These are phyloP conservation scores for Colletotrichum sp. DNA, from an alignment of 2,329 filamentous ascomycete species.

Conservation along the genomic window DNA sequence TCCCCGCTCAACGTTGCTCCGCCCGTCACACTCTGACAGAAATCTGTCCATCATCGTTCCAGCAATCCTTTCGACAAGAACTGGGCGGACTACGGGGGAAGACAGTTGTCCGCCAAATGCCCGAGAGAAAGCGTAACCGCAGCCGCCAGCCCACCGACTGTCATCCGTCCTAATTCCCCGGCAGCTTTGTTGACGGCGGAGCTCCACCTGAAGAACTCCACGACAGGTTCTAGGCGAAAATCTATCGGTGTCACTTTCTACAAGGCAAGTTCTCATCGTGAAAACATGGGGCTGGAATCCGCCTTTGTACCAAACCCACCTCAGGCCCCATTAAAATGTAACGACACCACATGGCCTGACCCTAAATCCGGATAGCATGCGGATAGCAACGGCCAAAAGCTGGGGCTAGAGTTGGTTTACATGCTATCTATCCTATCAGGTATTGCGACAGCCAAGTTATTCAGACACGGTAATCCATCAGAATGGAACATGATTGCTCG, in stretches of 20 bases:
- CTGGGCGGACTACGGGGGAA: background rate
- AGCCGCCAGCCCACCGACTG: background rate
- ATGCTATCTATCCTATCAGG: background rate
- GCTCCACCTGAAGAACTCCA: background rate
- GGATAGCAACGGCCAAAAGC: background rate
- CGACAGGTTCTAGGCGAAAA: background rate
- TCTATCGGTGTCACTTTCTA: background rate
- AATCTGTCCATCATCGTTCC: background rate
- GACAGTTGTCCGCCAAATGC: background rate
- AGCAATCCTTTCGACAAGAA: background rate
- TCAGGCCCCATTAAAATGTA: background rate
- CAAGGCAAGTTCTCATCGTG: background rate
- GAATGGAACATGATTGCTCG: background rate
- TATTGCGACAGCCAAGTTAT: background rate
- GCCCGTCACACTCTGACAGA: background rate
- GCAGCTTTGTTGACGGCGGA: background rate
- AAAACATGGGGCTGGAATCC: background rate
- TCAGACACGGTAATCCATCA: background rate
- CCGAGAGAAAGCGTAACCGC: background rate
- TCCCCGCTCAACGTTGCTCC: background rate
- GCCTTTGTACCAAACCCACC: background rate
- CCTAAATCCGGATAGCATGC: background rate
- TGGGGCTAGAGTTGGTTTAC: background rate
- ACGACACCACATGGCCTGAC: background rate
- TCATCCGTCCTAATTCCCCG: background rate